Evolutionary conservation across 202 grass and related monocot genomes (phyloP).

Genomic region (Panicum virgatum): DNA sequence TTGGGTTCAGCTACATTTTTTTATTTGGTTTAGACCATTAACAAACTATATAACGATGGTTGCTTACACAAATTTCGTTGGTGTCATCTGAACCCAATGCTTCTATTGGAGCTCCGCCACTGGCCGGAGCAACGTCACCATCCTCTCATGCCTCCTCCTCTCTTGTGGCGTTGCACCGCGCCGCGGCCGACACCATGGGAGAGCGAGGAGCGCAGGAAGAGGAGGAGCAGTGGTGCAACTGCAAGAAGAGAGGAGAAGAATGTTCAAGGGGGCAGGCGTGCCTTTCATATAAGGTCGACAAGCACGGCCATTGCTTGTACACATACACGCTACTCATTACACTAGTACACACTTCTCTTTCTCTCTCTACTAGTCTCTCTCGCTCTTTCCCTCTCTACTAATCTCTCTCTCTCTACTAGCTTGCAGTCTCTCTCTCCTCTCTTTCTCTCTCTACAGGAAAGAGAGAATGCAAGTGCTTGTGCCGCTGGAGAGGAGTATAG

Average conservation of each 20-base stretch:
- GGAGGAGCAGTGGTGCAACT: background rate
- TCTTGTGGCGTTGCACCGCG: conserved; percentile 32
- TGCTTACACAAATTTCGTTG: too few relatives aligned
- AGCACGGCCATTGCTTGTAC: conserved; percentile 11
- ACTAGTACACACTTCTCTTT: background rate
- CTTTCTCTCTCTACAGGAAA: too few relatives aligned
- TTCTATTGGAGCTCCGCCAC: too few relatives aligned
- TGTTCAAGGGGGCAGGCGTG: conserved; percentile 13
- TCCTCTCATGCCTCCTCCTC: conserved; percentile 60
- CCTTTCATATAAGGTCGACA: conserved; percentile 49
- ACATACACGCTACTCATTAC: conserved; percentile 15
- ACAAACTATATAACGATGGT: too few relatives aligned
- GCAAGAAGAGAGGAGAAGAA: background rate
- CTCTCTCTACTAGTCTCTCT: too few relatives aligned
- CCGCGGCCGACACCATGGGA: conserved; percentile 39
- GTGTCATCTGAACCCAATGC: too few relatives aligned
- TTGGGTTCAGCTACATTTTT: too few relatives aligned
- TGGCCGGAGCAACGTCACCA: conserved; percentile 70
- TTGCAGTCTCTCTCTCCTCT: too few relatives aligned
- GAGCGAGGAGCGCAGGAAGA: too few relatives aligned
- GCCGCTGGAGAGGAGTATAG: background rate
- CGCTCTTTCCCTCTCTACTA: too few relatives aligned
- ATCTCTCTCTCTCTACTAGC: too few relatives aligned
- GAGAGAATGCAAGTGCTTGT: background rate
- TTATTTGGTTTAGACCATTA: too few relatives aligned